Conservation (phyloP, 2,329 filamentous ascomycete genomes). For the Cordyceps cateniannulata region DNA sequence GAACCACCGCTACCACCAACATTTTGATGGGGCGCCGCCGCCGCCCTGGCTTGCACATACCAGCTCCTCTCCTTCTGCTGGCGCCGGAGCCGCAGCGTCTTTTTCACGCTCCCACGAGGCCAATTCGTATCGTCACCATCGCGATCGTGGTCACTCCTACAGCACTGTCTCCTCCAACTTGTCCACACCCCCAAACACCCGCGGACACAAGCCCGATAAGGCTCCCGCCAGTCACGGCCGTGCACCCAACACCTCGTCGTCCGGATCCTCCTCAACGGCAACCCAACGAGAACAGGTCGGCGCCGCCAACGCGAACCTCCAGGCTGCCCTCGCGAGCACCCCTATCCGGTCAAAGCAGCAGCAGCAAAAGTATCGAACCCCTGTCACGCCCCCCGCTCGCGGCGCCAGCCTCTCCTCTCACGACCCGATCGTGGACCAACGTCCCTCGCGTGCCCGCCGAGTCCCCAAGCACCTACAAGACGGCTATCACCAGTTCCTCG, state of each 20-base stretch:
- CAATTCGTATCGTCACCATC: slow-evolving; percentile 2
- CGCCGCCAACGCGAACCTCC: background rate
- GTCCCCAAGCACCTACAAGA: slow-evolving; percentile 1
- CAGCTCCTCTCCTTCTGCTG: background rate
- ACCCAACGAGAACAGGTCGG: background rate
- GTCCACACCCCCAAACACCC: slow-evolving; percentile 42
- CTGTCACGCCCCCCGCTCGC: slow-evolving; percentile 1
- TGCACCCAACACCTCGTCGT: background rate
- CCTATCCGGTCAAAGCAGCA: background rate
- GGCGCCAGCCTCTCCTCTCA: background rate
- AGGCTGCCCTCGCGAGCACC: background rate
- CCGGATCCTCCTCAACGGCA: background rate
- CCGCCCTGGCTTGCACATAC: slow-evolving; percentile 1
- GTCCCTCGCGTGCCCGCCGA: background rate
- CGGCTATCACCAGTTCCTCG: slow-evolving; percentile 5
- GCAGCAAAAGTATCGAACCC: background rate
- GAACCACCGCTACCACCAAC: slow-evolving; percentile 19
- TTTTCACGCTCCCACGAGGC: background rate
- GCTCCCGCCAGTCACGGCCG: slow-evolving; percentile 46
- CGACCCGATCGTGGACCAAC: background rate
- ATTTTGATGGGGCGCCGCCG: slow-evolving; percentile 2
- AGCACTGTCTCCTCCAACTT: slow-evolving; percentile 52
- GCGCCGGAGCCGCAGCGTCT: background rate
- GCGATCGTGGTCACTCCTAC: slow-evolving; percentile 41
- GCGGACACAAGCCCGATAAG: slow-evolving; percentile 37